A percentile compares a stretch with the other conserved stretches of the same genome.
These are phyloP conservation scores for Rhododendron simsii DNA, from an alignment of 148 eudicot genomes.

Conservation along the genomic window DNA sequence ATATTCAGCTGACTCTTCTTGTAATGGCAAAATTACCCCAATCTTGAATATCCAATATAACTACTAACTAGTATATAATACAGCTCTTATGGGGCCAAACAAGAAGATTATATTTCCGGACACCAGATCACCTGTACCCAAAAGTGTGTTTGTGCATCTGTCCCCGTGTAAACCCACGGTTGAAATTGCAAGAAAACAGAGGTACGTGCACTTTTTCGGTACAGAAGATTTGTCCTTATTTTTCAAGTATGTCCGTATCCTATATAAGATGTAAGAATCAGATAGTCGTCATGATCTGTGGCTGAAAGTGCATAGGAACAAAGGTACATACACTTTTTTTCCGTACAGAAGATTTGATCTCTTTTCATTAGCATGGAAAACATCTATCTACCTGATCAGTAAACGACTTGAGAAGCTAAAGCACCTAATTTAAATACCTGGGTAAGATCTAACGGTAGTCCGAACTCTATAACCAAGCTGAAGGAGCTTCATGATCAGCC, in stretches of 20 bases:
- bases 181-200: no score
- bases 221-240: no score
- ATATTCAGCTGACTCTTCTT: not conserved
- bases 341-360: not conserved
- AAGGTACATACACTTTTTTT: no score
- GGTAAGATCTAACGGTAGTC: conserved; percentile 3
- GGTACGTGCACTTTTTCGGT: no score
- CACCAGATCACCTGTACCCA: no score
- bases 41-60: not conserved
- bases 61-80: no score
- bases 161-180: no score
- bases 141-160: no score
- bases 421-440: not conserved
- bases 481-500: conserved; percentile 3
- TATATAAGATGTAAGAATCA: not conserved
- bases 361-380: not conserved
- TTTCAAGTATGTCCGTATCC: not conserved
- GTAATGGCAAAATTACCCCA: not conserved
- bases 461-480: not conserved
- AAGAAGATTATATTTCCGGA: no score
- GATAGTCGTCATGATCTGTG: not conserved
- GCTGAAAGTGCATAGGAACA: no score
- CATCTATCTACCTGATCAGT: not conserved
- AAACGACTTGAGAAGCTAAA: not conserved
- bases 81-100: not conserved